A percentile compares a stretch with the other conserved stretches of the same genome.
Evolutionary conservation across 1,284 basidiomycete genomes (phyloP).

Genomic region (Earliella scabrosa): DNA sequence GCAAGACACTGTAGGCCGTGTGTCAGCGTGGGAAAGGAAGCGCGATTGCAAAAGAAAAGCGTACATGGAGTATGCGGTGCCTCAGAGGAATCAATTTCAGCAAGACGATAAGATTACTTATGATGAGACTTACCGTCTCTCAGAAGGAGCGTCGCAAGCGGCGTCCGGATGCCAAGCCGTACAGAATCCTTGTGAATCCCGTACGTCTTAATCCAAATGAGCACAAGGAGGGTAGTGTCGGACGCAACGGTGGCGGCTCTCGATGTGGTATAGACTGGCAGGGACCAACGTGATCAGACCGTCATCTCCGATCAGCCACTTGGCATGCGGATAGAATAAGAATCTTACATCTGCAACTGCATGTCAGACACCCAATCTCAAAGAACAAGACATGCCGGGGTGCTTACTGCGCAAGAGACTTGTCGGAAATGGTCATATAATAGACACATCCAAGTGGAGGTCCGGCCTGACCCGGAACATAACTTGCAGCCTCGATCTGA

Average conservation of each 20-base stretch:
- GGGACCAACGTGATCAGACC: background rate
- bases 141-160: slow-evolving; percentile 2
- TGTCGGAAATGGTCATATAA: background rate
- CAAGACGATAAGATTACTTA: no score
- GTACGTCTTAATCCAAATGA: slow-evolving; percentile 6
- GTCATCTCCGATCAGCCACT: background rate
- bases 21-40: no score
- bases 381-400: background rate
- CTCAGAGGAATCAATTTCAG: no score
- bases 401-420: background rate
- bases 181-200: background rate
- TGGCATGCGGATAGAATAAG: background rate
- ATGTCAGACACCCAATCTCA: background rate
- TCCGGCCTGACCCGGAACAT: background rate
- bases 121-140: slow-evolving; percentile 6
- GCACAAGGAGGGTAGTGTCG: slow-evolving; percentile 1
- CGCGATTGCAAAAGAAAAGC: background rate
- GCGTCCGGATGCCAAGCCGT: background rate
- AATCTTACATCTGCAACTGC: background rate
- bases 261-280: background rate
- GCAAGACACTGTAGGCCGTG: background rate
- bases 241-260: background rate
- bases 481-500: background rate
- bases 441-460: slow-evolving; percentile 1
- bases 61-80: slow-evolving; percentile 3